Conservation (phyloP, 2,329 filamentous ascomycete genomes). For the Paecilomyces dactylethromorphus region DNA sequence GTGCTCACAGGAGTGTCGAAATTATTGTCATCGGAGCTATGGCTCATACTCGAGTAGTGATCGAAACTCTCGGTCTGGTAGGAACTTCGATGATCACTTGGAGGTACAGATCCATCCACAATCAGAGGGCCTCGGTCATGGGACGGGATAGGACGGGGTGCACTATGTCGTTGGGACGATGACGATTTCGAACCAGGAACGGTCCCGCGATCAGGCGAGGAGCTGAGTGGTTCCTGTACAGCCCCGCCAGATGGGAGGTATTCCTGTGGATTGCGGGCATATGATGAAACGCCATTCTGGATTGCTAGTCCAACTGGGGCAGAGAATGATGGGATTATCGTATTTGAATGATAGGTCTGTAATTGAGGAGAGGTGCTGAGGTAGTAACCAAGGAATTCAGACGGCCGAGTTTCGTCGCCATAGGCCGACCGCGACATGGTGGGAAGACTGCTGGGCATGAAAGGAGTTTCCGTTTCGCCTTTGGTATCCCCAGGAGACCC, state of each 20-base stretch:
- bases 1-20: slow-evolving; percentile 31
- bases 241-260: slow-evolving; percentile 20
- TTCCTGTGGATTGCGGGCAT: slow-evolving; percentile 24
- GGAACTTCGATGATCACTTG: slow-evolving; percentile 28
- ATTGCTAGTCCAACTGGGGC: slow-evolving; percentile 32
- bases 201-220: slow-evolving; percentile 17
- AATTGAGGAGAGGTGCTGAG: slow-evolving; percentile 37
- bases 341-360: slow-evolving; percentile 33
- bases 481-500: slow-evolving; percentile 26
- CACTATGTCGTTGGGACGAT: slow-evolving; percentile 14
- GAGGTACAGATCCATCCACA: slow-evolving; percentile 40
- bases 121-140: slow-evolving; percentile 37
- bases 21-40: slow-evolving; percentile 33
- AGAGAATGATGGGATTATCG: slow-evolving; percentile 31
- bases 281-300: slow-evolving; percentile 32
- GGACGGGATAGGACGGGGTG: slow-evolving; percentile 20
- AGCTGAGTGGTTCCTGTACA: slow-evolving; percentile 16
- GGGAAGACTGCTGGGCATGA: slow-evolving; percentile 25
- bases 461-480: slow-evolving; percentile 23
- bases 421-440: slow-evolving; percentile 26
- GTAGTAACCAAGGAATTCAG: slow-evolving; percentile 43
- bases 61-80: slow-evolving; percentile 28
- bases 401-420: slow-evolving; percentile 30
- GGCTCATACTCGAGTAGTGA: slow-evolving; percentile 27
- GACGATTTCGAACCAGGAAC: slow-evolving; percentile 13